Base-by-base conservation (phyloP, 2,329 filamentous ascomycete genomes). In the Ceratocystis albifundus region DNA sequence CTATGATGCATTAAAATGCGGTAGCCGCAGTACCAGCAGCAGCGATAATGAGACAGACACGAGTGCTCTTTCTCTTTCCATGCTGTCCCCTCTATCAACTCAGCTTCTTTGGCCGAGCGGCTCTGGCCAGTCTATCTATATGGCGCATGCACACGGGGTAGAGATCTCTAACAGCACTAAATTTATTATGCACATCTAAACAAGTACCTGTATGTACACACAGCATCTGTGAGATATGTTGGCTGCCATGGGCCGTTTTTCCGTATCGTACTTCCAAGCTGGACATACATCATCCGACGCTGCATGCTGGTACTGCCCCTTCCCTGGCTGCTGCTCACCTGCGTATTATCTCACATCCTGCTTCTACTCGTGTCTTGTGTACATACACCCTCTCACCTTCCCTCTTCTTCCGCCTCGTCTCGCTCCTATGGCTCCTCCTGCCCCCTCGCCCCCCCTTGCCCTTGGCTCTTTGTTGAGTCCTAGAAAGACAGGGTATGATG, bases 271-370 rank as follows among this genome's bases (percentile, higher is more conserved):
- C 55, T 28, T 15, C 55, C 55, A 30, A 59, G 55, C 55, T 59
- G 55, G 25, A 36, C 55, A 59, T 59, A 36, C 28, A 59, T 36
- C 55, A 59, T 59, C 55, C 55, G 28, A 59, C 55, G 17, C 7
- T 59, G 28, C 55, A 20, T 59, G 15, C n/a, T 30, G 25, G 55
- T n/a, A n/a, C 7, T 32, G 55, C 28, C 55, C 32, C 28, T 59
- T 59, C 17, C 36, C 30, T 59, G 36, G 36, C 36, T 41, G 36
- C 36, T 41, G 17, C 22, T 36, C 7, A 8, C 2, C 55, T 59
- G 55, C 28, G 32, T 59, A n/a, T 53, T 36, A 30, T 36, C 32
- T 30, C 10, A 4, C 12, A 28, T 59, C 25, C 55, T 22, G 55
- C 28, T 20, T 22, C 55, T 36, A n/a, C 55, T 59, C n/a, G 15